These are phyloP conservation scores for Diaporthe helianthi DNA, from an alignment of 2,329 filamentous ascomycete genomes.

Conservation along the genomic window DNA sequence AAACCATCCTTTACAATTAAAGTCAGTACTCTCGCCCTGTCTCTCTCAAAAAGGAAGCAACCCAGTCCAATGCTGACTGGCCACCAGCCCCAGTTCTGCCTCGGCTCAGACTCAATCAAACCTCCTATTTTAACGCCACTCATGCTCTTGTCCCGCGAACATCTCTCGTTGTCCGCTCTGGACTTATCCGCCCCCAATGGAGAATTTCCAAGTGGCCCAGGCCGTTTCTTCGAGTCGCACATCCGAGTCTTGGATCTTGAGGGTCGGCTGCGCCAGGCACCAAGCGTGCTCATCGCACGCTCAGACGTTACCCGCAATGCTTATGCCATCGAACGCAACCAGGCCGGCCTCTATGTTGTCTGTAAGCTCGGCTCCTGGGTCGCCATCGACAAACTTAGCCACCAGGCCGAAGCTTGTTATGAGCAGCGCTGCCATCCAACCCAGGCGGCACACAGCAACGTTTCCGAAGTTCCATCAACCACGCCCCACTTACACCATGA, in stretches of 20 bases:
- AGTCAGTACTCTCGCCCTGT: conserved; percentile 43
- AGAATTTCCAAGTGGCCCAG: conserved; percentile 53
- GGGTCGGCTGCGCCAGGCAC: conserved; percentile 64
- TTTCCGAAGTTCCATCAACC: conserved; percentile 42
- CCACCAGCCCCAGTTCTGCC: conserved; percentile 31
- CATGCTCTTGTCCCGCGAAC: conserved; percentile 67
- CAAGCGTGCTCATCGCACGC: conserved; percentile 67
- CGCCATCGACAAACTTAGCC: conserved; percentile 60
- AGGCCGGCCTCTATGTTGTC: conserved; percentile 66
- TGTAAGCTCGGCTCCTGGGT: conserved; percentile 75
- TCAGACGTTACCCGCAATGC: conserved; percentile 60
- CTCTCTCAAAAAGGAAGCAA: neutral
- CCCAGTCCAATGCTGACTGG: conserved; percentile 35
- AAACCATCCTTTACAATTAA: conserved; percentile 60
- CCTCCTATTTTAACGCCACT: conserved; percentile 65
- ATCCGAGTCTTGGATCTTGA: conserved; percentile 70
- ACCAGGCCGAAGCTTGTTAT: conserved; percentile 56
- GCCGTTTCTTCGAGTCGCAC: conserved; percentile 66
- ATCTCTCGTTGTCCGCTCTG: conserved; percentile 66
- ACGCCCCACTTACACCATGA: conserved; percentile 57
- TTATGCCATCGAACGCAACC: conserved; percentile 72
- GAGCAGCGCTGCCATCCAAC: conserved; percentile 41
- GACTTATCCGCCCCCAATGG: conserved; percentile 61
- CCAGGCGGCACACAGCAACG: conserved; percentile 31
- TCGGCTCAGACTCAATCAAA: conserved; percentile 42